Evolutionary conservation across 2,329 filamentous ascomycete genomes (phyloP).

Genomic region (Cladosporium sp.): DNA sequence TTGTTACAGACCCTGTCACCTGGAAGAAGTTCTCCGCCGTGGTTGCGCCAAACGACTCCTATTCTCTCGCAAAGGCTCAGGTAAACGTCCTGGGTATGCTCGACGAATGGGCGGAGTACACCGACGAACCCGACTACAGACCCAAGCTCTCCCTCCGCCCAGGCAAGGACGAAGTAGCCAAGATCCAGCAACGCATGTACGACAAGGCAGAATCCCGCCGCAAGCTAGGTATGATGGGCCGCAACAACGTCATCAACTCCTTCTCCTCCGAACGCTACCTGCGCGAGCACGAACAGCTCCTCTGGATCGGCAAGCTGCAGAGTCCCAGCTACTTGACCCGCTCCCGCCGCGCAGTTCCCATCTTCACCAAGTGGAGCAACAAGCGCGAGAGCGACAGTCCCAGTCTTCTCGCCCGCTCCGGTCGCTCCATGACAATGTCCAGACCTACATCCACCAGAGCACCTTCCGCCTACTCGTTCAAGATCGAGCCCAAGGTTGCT

Average conservation of each 20-base stretch:
- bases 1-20: constrained; percentile 50
- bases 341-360: constrained; percentile 8
- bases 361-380: constrained; percentile 10
- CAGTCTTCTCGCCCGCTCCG: constrained; percentile 10
- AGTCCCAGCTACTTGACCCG: constrained; percentile 17
- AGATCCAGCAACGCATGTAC: constrained; percentile 55
- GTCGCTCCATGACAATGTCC: constrained; percentile 7
- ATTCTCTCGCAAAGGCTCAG: constrained; percentile 56
- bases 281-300: constrained; percentile 35
- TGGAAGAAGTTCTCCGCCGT: constrained; percentile 54
- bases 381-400: constrained; percentile 13
- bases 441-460: constrained; percentile 3
- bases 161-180: constrained; percentile 46
- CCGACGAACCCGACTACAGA: constrained; percentile 43
- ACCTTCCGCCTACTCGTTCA: constrained; percentile 12
- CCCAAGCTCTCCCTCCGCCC: constrained; percentile 47
- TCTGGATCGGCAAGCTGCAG: constrained; percentile 23
- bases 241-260: constrained; percentile 54
- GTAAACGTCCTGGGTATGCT: constrained; percentile 58
- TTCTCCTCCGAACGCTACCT: constrained; percentile 57
- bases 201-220: constrained; percentile 54
- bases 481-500: constrained; percentile 10
- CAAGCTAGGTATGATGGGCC: constrained; percentile 54
- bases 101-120: constrained; percentile 57
- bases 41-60: constrained; percentile 60